Percentiles rank a stretch among this genome's conserved stretches.
Conservation (phyloP, 2,329 filamentous ascomycete genomes). For the Taxawa tesnikishii region DNA sequence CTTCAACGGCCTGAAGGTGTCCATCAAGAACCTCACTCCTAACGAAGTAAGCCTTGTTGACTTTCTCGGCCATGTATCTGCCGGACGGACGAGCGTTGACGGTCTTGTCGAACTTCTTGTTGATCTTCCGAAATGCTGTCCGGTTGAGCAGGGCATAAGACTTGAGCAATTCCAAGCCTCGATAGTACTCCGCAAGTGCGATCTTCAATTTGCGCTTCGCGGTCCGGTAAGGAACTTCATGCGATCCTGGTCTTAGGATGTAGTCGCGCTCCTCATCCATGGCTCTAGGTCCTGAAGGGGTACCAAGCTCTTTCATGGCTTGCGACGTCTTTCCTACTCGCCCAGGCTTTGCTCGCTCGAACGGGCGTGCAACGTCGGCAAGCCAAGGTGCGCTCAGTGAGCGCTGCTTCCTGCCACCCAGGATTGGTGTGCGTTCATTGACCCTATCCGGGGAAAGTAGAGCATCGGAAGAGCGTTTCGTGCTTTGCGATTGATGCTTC, state of each 20-base stretch:
- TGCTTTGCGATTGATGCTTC: not conserved
- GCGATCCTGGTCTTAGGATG: slow-evolving; percentile 20
- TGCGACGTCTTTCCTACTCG: slow-evolving; percentile 45
- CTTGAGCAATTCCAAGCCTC: slow-evolving; percentile 81
- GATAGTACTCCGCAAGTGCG: slow-evolving; percentile 86
- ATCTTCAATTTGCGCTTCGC: slow-evolving; percentile 88
- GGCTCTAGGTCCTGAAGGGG: slow-evolving; percentile 23
- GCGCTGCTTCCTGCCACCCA: not conserved
- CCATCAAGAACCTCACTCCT: slow-evolving; percentile 74
- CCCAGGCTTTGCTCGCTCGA: slow-evolving; percentile 18
- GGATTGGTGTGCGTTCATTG: slow-evolving; percentile 1
- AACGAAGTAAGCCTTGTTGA: slow-evolving; percentile 84
- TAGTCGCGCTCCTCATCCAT: slow-evolving; percentile 29
- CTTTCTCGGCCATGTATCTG: slow-evolving; percentile 81
- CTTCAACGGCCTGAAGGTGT: slow-evolving; percentile 70
- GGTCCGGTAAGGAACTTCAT: slow-evolving; percentile 65
- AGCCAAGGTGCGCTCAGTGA: slow-evolving; percentile 2
- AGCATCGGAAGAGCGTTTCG: not conserved
- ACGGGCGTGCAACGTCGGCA: slow-evolving; percentile 1
- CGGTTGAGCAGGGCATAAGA: slow-evolving; percentile 82
- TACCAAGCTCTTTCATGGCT: slow-evolving; percentile 25
- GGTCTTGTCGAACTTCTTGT: slow-evolving; percentile 96
- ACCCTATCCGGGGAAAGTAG: slow-evolving; percentile 2
- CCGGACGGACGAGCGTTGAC: slow-evolving; percentile 64
- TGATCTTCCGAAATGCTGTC: slow-evolving; percentile 91